Percentiles rank a stretch among this genome's conserved stretches.
Conservation (phyloP, 768 basidiomycete species). For the Dacryopinax primogenitus region DNA sequence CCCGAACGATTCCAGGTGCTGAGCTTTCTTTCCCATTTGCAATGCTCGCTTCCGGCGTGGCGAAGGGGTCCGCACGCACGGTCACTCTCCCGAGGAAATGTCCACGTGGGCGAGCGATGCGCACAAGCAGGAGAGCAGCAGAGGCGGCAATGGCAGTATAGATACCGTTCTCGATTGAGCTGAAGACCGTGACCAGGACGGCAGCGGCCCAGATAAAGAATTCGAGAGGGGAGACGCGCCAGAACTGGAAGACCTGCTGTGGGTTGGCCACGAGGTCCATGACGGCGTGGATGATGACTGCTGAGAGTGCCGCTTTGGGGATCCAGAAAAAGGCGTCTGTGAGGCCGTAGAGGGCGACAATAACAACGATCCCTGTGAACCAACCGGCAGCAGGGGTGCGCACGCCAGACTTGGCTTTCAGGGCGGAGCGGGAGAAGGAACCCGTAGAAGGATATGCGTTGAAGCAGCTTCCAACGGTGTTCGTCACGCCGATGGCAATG, state of each 20-base stretch:
- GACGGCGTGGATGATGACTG: slow-evolving; percentile 81
- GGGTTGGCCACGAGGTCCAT: slow-evolving; percentile 67
- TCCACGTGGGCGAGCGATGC: slow-evolving; percentile 77
- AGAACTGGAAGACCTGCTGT: slow-evolving; percentile 68
- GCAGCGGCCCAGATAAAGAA: slow-evolving; percentile 79
- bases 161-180: slow-evolving; percentile 86
- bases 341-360: slow-evolving; percentile 88
- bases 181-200: slow-evolving; percentile 81
- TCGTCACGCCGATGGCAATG: slow-evolving; percentile 94
- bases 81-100: slow-evolving; percentile 80
- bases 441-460: slow-evolving; percentile 92
- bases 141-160: slow-evolving; percentile 78
- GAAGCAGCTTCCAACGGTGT: slow-evolving; percentile 81
- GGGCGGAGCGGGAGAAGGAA: slow-evolving; percentile 94
- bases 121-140: slow-evolving; percentile 63
- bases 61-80: slow-evolving; percentile 33
- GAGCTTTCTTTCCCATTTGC: slow-evolving; percentile 4
- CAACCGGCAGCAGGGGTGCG: slow-evolving; percentile 86
- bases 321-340: slow-evolving; percentile 90
- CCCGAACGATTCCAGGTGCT: slow-evolving; percentile 37
- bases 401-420: slow-evolving; percentile 95
- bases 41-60: not conserved
- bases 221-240: slow-evolving; percentile 88
- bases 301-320: slow-evolving; percentile 50
- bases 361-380: slow-evolving; percentile 70